These are phyloP conservation scores for Aspergillus aculeatinus DNA, from an alignment of 2,329 filamentous ascomycete species.

Conservation along the genomic window DNA sequence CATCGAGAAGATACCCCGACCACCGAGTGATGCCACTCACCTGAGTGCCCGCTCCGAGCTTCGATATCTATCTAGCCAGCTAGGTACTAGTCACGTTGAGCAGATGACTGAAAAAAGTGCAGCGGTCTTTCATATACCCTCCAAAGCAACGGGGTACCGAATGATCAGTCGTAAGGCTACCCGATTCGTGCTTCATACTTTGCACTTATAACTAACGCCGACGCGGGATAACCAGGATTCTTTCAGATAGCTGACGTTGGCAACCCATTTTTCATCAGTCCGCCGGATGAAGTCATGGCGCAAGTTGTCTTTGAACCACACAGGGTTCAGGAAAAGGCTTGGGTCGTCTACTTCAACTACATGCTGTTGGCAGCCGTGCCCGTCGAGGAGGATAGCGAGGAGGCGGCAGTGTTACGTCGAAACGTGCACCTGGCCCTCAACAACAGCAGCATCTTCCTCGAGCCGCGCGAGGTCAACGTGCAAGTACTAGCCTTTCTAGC, in stretches of 20 bases:
- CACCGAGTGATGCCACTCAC: background rate
- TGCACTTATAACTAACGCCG: background rate
- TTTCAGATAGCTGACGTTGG: background rate
- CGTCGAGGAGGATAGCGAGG: background rate
- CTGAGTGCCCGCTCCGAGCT: background rate
- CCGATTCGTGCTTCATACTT: background rate
- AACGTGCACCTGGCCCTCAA: slow-evolving; percentile 16
- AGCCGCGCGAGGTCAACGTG: slow-evolving; percentile 13
- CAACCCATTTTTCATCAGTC: background rate
- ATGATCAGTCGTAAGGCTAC: background rate
- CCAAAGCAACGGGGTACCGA: background rate
- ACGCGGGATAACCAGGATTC: background rate
- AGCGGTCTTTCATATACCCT: background rate
- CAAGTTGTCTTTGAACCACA: slow-evolving; percentile 17
- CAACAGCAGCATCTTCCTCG: slow-evolving; percentile 16
- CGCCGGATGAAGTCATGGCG: background rate
- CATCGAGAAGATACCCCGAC: background rate
- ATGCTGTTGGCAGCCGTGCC: slow-evolving; percentile 9
- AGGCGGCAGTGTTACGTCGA: background rate
- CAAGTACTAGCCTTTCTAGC: slow-evolving; percentile 12
- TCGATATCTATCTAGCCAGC: background rate
- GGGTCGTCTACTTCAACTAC: slow-evolving; percentile 19
- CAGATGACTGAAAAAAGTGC: background rate
- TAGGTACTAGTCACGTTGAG: background rate
- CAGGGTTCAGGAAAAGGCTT: slow-evolving; percentile 14